Conservation (phyloP, 1,139 yeast genomes). For the Yamadazyma siamensis region DNA sequence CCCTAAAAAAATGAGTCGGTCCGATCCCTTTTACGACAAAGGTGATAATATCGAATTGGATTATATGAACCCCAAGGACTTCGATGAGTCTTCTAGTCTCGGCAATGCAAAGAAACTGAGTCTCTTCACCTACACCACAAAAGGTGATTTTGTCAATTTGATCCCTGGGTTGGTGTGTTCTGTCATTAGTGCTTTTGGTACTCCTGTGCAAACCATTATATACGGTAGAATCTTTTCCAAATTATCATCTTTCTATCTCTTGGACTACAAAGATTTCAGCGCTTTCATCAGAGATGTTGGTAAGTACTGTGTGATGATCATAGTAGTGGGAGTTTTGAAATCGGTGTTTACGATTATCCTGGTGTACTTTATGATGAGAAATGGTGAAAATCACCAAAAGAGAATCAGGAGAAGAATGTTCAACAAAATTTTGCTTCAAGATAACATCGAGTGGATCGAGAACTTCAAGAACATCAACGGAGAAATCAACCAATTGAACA, state of each 20-base stretch:
- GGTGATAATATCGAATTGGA: slow-evolving; percentile 5
- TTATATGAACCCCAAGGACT: slow-evolving; percentile 1
- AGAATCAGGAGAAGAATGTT: slow-evolving; percentile 45
- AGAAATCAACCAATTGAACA: slow-evolving; percentile 57
- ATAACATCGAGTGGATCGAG: slow-evolving; percentile 58
- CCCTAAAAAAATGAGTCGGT: no score
- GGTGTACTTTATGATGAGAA: slow-evolving; percentile 58
- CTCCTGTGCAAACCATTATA: slow-evolving; percentile 63
- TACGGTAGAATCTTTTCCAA: slow-evolving; percentile 63
- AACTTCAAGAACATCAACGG: slow-evolving; percentile 53
- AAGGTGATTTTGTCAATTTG: slow-evolving; percentile 21
- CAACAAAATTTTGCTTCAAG: slow-evolving; percentile 10
- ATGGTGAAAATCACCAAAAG: slow-evolving; percentile 70
- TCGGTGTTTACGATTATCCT: slow-evolving; percentile 54
- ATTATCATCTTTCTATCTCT: slow-evolving; percentile 36
- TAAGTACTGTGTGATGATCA: slow-evolving; percentile 49
- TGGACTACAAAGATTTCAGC: slow-evolving; percentile 20
- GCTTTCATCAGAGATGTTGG: slow-evolving; percentile 44
- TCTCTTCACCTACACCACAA: slow-evolving; percentile 25
- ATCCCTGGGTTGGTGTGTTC: slow-evolving; percentile 22
- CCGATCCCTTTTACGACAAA: no score
- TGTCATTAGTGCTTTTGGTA: slow-evolving; percentile 45
- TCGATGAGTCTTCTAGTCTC: slow-evolving; percentile 6
- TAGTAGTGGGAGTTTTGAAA: slow-evolving; percentile 55
- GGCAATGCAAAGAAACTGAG: slow-evolving; percentile 9